A percentile compares a stretch with the other conserved stretches of the same genome.
Evolutionary conservation across 1,284 basidiomycete genomes (phyloP).

Genomic region (Ganoderma sp.): DNA sequence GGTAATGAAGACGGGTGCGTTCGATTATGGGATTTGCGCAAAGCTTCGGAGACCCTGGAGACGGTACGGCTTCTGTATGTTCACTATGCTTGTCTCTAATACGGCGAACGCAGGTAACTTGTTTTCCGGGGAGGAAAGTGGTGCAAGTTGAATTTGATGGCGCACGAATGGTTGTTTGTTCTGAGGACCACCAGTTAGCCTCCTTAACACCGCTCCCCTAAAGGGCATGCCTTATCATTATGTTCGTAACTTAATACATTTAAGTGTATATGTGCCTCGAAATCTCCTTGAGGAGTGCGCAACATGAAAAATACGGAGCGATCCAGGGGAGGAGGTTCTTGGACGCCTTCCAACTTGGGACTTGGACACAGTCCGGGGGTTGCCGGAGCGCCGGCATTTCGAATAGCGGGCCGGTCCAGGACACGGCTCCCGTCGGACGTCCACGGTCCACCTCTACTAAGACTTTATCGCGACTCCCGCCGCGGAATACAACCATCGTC

Average conservation of each 20-base stretch:
- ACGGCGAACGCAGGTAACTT: constrained; percentile 37
- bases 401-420: not conserved
- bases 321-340: not conserved
- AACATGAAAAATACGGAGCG: too few relatives aligned
- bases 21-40: constrained; percentile 57
- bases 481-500: not conserved
- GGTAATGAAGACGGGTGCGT: constrained; percentile 46
- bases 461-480: not conserved
- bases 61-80: constrained; percentile 36
- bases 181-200: constrained; percentile 42
- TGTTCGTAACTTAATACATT: not conserved
- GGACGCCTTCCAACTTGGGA: not conserved
- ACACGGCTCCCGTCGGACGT: not conserved
- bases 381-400: constrained; percentile 3
- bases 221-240: not conserved
- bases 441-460: too few relatives aligned
- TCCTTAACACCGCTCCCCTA: constrained; percentile 17
- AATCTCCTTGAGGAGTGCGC: not conserved
- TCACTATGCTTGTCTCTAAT: not conserved
- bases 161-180: constrained; percentile 44
- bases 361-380: not conserved
- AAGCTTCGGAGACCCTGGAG: constrained; percentile 37
- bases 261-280: not conserved
- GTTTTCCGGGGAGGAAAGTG: constrained; percentile 46
- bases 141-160: constrained; percentile 45